Evolutionary conservation across 2,329 filamentous ascomycete species (phyloP).

Genomic region (Colletotrichum tanaceti): DNA sequence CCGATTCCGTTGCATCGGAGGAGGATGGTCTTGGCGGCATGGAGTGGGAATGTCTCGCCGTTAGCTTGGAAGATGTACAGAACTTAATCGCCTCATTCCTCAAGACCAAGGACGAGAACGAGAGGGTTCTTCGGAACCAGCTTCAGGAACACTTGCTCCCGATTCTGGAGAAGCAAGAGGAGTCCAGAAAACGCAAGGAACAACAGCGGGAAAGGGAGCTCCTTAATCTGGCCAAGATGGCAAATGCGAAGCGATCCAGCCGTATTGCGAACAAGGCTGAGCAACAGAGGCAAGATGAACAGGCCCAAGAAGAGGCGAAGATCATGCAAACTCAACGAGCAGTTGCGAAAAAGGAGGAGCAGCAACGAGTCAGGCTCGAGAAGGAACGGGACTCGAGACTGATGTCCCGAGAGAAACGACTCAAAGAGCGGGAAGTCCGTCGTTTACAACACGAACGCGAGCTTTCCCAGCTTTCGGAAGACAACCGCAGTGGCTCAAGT

Average conservation of each 20-base stretch:
- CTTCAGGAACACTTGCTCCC: conserved; percentile 85
- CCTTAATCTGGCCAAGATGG: conserved; percentile 84
- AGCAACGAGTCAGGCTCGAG: conserved; percentile 69
- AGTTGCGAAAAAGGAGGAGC: conserved; percentile 74
- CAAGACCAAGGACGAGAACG: conserved; percentile 84
- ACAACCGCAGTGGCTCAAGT: conserved; percentile 71
- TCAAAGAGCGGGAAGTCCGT: conserved; percentile 86
- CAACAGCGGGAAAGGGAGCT: conserved; percentile 80
- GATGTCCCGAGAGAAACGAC: conserved; percentile 84
- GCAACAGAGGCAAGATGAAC: conserved; percentile 78
- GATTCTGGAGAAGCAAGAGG: conserved; percentile 81
- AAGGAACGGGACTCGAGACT: conserved; percentile 82
- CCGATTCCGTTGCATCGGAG: conserved; percentile 47
- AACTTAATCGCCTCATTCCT: conserved; percentile 76
- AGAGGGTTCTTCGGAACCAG: conserved; percentile 79
- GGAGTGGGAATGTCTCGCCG: conserved; percentile 91
- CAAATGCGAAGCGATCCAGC: conserved; percentile 93
- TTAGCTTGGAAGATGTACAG: conserved; percentile 82
- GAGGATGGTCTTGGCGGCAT: conserved; percentile 79
- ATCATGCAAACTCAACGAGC: conserved; percentile 73
- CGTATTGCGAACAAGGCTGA: conserved; percentile 86
- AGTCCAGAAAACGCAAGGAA: conserved; percentile 78
- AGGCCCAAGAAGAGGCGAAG: conserved; percentile 75
- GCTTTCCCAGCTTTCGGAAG: conserved; percentile 80
- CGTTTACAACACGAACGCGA: conserved; percentile 88